Evolutionary conservation across 106 monocot genomes (phyloP), one percentile per base, ranked within the genome.

Genomic region (Agapanthus africanus): DNA sequence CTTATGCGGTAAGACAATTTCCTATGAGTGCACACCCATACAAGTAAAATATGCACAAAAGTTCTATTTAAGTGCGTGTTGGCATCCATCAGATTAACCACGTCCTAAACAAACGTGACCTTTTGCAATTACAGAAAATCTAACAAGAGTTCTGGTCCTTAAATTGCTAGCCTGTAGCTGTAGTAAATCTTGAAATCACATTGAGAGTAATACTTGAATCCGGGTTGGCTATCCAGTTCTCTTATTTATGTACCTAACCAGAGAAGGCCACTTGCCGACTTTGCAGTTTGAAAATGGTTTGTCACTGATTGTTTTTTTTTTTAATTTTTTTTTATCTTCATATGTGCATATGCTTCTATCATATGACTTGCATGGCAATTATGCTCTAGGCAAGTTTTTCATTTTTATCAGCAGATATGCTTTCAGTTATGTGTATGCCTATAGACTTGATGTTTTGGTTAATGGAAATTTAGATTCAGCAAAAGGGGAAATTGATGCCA

Each of bases 1-100:
- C 44, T 82, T 99, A 42, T 84, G 82, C 70, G 90, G 97, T 99
- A 87, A 70, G 80, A 64, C 36, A 64, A n/a, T n/a, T n/a, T n/a
- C n/a, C n/a, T n/a, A n/a, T n/a, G n/a, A n/a, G n/a, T n/a, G n/a
- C n/a, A n/a, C n/a, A n/a, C n/a, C n/a, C n/a, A n/a, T n/a, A n/a
- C n/a, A n/a, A n/a, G n/a, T n/a, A n/a, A n/a, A n/a, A n/a, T n/a
- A n/a, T n/a, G n/a, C n/a, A n/a, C n/a, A 6, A 54, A 1, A 25
- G 52, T 25, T 54, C 52, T 54, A 54, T 16, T 44, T 44, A 14
- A 1, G 10, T 6, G n/a, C 16, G 3, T 44, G 44, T 14, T 6
- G 44, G 1, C 44, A 14, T 44, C 13, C 13, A 44, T 44, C 4
- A 44, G 26, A 54, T 0, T 4, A 54, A 54, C 6, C 52, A 54